Evolutionary conservation across 2,329 filamentous ascomycete species (phyloP).

Genomic region (Orbilia ellipsospora): DNA sequence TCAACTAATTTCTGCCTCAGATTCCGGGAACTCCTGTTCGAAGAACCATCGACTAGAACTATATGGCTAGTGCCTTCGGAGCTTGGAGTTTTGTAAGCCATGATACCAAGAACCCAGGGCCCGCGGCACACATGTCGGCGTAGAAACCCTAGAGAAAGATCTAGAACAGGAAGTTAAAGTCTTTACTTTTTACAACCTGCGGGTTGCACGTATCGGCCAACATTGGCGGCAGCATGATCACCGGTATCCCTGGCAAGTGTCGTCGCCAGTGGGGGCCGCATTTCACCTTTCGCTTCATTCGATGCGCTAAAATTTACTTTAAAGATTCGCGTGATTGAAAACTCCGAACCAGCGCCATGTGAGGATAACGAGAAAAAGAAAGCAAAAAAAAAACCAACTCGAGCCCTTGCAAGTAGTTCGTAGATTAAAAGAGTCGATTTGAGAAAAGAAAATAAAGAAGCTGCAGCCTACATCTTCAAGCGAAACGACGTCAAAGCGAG

Average conservation of each 20-base stretch:
- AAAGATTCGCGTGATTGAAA: slow-evolving; percentile 55
- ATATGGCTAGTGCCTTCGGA: slow-evolving; percentile 16
- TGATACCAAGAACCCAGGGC: slow-evolving; percentile 41
- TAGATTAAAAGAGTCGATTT: slow-evolving; percentile 20
- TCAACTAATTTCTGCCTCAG: slow-evolving; percentile 29
- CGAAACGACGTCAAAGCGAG: too few species aligned
- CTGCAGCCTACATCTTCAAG: slow-evolving; percentile 25
- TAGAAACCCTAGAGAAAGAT: slow-evolving; percentile 29
- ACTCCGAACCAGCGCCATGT: not conserved
- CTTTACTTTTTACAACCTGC: slow-evolving; percentile 11
- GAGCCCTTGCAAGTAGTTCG: slow-evolving; percentile 9
- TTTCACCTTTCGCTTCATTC: slow-evolving; percentile 28
- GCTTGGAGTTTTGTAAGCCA: slow-evolving; percentile 10
- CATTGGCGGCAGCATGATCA: slow-evolving; percentile 34
- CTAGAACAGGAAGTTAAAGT: slow-evolving; percentile 52
- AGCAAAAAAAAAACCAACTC: slow-evolving; percentile 30
- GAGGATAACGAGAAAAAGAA: too few species aligned
- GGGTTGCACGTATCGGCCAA: not conserved
- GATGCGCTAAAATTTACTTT: slow-evolving; percentile 49
- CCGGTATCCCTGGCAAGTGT: slow-evolving; percentile 14
- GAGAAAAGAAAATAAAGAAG: slow-evolving; percentile 26
- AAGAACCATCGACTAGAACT: slow-evolving; percentile 3
- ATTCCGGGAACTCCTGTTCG: slow-evolving; percentile 36
- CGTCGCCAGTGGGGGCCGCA: slow-evolving; percentile 35
- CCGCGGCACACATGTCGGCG: slow-evolving; percentile 33